Percentiles rank a stretch among this genome's conserved stretches.
Conservation (phyloP, 805 yeast species). For the Wickerhamia fluorescens region DNA sequence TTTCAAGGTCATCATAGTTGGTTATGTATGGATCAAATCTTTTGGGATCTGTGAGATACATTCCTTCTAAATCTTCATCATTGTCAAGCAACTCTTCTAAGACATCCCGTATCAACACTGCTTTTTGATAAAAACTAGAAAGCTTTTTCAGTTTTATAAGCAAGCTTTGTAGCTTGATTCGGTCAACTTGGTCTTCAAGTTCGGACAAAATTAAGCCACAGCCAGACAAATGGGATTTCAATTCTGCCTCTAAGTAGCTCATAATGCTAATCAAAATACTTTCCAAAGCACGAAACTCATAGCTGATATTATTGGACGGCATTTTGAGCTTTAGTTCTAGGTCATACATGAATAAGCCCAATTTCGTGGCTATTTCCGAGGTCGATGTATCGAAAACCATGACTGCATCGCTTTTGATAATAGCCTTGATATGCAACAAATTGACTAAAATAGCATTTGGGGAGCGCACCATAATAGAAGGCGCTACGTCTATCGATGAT, state of each 20-base stretch:
- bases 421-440: slow-evolving; percentile 80
- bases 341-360: slow-evolving; percentile 80
- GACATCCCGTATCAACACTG: slow-evolving; percentile 69
- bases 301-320: slow-evolving; percentile 26
- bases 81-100: slow-evolving; percentile 78
- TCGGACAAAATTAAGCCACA: slow-evolving; percentile 63
- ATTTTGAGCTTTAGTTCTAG: slow-evolving; percentile 62
- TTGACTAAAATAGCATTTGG: slow-evolving; percentile 72
- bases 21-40: slow-evolving; percentile 12
- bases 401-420: slow-evolving; percentile 74
- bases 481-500: slow-evolving; percentile 72
- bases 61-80: slow-evolving; percentile 75
- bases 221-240: slow-evolving; percentile 46
- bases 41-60: slow-evolving; percentile 56
- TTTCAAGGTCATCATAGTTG: slow-evolving; percentile 71
- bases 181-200: slow-evolving; percentile 71
- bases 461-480: slow-evolving; percentile 79
- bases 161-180: slow-evolving; percentile 66
- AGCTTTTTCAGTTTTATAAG: slow-evolving; percentile 67
- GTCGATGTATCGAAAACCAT: slow-evolving; percentile 75
- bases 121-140: slow-evolving; percentile 67
- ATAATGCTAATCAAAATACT: slow-evolving; percentile 75
- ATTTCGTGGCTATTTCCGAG: slow-evolving; percentile 57
- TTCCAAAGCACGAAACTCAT: slow-evolving; percentile 80
- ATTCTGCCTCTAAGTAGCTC: slow-evolving; percentile 71